Conservation (phyloP, 495 filamentous ascomycete genomes). For the Xylaria palmicola region DNA sequence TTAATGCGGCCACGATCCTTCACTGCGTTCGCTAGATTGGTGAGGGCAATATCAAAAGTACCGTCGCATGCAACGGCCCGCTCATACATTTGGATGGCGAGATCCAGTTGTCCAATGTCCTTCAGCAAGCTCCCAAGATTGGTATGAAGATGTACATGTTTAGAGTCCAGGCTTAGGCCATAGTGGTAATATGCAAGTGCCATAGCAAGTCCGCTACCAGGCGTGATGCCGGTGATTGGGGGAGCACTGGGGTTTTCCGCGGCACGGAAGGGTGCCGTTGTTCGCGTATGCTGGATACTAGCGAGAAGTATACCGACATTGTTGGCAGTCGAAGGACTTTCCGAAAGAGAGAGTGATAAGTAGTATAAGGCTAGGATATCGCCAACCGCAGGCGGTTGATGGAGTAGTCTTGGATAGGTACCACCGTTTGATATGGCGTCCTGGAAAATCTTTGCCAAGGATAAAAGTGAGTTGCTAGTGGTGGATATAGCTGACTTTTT, state of each 20-base stretch:
- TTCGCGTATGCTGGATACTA: constrained; percentile 75
- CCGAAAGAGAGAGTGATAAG: constrained; percentile 88
- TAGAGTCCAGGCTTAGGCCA: constrained; percentile 77
- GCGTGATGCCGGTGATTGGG: constrained; percentile 74
- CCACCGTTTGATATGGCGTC: constrained; percentile 90
- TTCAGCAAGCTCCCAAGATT: constrained; percentile 95
- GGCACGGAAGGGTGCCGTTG: constrained; percentile 38
- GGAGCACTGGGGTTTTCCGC: constrained; percentile 32
- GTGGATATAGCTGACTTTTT: constrained; percentile 84
- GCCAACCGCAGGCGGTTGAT: constrained; percentile 70
- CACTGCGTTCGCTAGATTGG: constrained; percentile 96
- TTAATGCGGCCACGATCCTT: constrained; percentile 92
- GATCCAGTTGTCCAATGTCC: constrained; percentile 88
- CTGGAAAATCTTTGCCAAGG: constrained; percentile 96
- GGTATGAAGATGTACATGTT: constrained; percentile 97
- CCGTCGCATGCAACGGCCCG: constrained; percentile 87
- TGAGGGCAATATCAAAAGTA: constrained; percentile 94
- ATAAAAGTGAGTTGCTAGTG: constrained; percentile 93
- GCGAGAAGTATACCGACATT: constrained; percentile 97
- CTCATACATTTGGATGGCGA: constrained; percentile 97
- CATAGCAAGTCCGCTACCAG: constrained; percentile 83
- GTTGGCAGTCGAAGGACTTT: constrained; percentile 96
- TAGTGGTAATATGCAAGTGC: constrained; percentile 95
- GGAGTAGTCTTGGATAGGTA: constrained; percentile 55
- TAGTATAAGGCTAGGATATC: constrained; percentile 97